Evolutionary conservation across 768 basidiomycete species (phyloP).

Genomic region (Mycena capillaripes): DNA sequence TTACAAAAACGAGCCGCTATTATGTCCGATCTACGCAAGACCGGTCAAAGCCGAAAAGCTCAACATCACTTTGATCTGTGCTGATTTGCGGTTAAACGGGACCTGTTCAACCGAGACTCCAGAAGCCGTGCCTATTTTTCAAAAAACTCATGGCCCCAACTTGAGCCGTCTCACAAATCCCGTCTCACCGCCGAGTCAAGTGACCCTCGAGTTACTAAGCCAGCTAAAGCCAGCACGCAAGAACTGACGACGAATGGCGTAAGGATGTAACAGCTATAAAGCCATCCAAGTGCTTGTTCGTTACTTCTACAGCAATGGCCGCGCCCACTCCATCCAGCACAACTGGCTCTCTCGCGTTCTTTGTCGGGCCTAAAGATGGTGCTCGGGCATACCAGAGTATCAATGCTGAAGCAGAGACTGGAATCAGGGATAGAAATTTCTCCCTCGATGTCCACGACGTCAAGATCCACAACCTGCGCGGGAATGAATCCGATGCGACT

Average conservation of each 20-base stretch:
- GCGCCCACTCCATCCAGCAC: slow-evolving; percentile 34
- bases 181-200: neutral
- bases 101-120: too few relatives aligned
- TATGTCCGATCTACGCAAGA: too few relatives aligned
- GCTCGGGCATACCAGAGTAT: slow-evolving; percentile 54
- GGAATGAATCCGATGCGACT: slow-evolving; percentile 11
- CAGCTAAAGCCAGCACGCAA: slow-evolving; percentile 1
- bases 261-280: too few relatives aligned
- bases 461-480: slow-evolving; percentile 59
- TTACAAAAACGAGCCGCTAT: too few relatives aligned
- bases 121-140: too few relatives aligned
- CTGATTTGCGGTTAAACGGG: too few relatives aligned
- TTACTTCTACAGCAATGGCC: neutral
- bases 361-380: slow-evolving; percentile 54
- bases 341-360: slow-evolving; percentile 55
- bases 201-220: neutral
- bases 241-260: neutral
- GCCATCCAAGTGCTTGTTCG: too few relatives aligned
- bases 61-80: too few relatives aligned
- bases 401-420: slow-evolving; percentile 50
- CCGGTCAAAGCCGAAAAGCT: too few relatives aligned
- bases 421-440: slow-evolving; percentile 56
- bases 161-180: neutral
- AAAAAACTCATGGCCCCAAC: too few relatives aligned
- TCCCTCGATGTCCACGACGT: slow-evolving; percentile 44